Percentiles rank a stretch among this genome's conserved stretches.
These are phyloP conservation scores for Cordyceps cicadae DNA, from an alignment of 2,329 filamentous ascomycete species.

Conservation along the genomic window DNA sequence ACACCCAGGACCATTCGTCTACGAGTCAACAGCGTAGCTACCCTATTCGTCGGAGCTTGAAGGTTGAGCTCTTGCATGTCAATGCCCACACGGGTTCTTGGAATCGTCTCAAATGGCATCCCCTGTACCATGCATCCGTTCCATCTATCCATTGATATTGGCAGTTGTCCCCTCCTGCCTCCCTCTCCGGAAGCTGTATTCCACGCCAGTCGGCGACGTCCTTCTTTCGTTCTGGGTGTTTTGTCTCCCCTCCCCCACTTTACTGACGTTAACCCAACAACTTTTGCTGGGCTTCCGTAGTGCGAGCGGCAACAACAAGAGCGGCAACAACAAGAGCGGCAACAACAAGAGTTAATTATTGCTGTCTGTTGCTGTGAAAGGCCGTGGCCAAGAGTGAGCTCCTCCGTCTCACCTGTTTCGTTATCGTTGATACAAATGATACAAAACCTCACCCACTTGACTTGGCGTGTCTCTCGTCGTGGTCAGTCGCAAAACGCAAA, in stretches of 20 bases:
- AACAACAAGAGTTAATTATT: background rate
- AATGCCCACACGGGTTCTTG: background rate
- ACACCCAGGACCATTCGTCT: background rate
- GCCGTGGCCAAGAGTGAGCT: background rate
- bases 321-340: background rate
- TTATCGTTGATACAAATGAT: background rate
- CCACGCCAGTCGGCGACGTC: background rate
- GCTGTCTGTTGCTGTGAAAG: background rate
- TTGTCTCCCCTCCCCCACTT: constrained; percentile 4
- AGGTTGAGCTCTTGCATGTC: background rate
- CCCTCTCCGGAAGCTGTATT: background rate
- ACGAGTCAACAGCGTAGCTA: background rate
- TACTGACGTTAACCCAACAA: constrained; percentile 4
- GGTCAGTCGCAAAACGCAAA: background rate
- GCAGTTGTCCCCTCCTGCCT: background rate
- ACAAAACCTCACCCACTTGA: background rate
- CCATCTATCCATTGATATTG: background rate
- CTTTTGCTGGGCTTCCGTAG: background rate
- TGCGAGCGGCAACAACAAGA: background rate
- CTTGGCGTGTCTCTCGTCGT: background rate
- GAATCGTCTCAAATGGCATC: background rate
- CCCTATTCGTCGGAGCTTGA: background rate
- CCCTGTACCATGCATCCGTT: background rate
- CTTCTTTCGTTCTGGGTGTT: constrained; percentile 2
- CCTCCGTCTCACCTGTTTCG: background rate